Percentiles rank a stretch among this genome's conserved stretches.
These are phyloP conservation scores for Citrullus colocynthis DNA, from an alignment of 306 rosid genomes.

Conservation along the genomic window DNA sequence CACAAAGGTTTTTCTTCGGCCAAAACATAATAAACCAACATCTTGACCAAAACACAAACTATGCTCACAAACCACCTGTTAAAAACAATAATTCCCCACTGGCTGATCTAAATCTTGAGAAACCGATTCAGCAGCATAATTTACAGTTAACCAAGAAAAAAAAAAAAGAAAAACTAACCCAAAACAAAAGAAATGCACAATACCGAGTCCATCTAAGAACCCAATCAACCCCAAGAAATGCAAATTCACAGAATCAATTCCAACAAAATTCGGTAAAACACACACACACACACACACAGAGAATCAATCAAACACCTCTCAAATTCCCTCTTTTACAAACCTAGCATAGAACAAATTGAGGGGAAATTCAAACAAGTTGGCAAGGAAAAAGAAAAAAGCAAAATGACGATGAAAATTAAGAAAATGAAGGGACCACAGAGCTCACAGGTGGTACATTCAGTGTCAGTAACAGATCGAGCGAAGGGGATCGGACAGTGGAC, in stretches of 20 bases:
- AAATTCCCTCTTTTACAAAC: background rate
- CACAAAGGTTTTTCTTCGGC: background rate
- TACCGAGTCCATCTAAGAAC: background rate
- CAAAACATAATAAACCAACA: background rate
- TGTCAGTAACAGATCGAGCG: slow-evolving; percentile 40
- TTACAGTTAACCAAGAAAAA: background rate
- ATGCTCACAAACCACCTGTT: background rate
- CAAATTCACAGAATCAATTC: background rate
- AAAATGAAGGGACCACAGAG: slow-evolving; percentile 15
- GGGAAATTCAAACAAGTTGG: background rate
- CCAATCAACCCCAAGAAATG: background rate
- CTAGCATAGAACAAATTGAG: background rate
- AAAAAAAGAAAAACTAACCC: background rate
- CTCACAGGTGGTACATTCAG: slow-evolving; percentile 26
- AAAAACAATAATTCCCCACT: background rate
- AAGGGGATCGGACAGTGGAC: slow-evolving; percentile 29
- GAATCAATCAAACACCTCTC: background rate
- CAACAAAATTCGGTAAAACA: background rate
- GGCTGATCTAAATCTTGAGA: slow-evolving; percentile 8
- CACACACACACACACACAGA: too few relatives aligned
- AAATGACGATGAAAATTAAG: background rate
- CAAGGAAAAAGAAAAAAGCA: background rate
- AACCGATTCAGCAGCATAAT: background rate
- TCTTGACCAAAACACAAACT: background rate
- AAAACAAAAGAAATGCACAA: slow-evolving; percentile 4